Base-by-base conservation (phyloP, 345 rosid genomes). In the Boechera stricta region DNA sequence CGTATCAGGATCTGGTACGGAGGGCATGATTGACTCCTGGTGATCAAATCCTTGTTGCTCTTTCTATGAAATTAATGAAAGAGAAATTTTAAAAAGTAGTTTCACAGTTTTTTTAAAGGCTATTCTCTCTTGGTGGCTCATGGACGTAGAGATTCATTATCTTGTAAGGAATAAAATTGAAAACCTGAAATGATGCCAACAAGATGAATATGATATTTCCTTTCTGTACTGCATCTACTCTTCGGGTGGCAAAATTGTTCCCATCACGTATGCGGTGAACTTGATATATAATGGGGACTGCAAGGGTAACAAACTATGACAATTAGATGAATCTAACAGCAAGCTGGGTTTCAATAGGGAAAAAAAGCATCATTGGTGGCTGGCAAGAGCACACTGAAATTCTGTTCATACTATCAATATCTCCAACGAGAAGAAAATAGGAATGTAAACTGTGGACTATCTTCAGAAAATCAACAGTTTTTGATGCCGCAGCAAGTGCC, bases 401-500 rank as follows among this genome's bases (percentile, higher is more conserved):
- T 26, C 33, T 36, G 44, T 65, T 73, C 98, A 81, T 84, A 95
- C 99, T 81, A 79, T 89, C 79, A 57, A 88, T 54, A 83, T 95
- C 99, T 66, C 99, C 99, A 67, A 86, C 91, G 39, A 87, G 93
- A 75, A 95, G 94, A 80, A 95, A 95, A 83, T 88, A 92, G 69
- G 86, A 84, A 77, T 95, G 99, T 78, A 95, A 81, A 82, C 98
- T 91, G 76, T 95, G 99, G 64, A 91, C 94, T 80, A 85, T 71
- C 83, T 95, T 95, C 51, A 88, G 90, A 80, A 88, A 88, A 77
- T 95, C 99, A 77, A 92, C 94, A 71, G 98, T 95, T 87, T 95
- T 95, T 66, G 91, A 92, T 33, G 98, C 98, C 16, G 98, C 97
- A 78, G 98, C 98, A 71, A 92, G 84, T 64, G 97, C 98, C 98